Percentiles rank a stretch among this genome's conserved stretches.
These are phyloP conservation scores for Daldinia sp. DNA, from an alignment of 2,329 filamentous ascomycete species.

Conservation along the genomic window DNA sequence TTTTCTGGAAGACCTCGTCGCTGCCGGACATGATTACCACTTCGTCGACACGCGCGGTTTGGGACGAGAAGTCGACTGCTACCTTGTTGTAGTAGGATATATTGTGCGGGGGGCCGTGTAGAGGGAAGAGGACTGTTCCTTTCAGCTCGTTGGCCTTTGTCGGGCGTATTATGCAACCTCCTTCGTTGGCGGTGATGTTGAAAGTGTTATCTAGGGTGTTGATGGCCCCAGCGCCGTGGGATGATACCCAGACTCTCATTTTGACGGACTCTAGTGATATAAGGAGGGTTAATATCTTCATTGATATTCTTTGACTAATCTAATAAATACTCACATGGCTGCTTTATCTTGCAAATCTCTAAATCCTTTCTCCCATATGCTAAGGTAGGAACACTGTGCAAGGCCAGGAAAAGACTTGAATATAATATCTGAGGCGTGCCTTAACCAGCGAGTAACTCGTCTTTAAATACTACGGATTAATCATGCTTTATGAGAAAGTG, in stretches of 20 bases:
- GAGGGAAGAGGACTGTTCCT: neutral
- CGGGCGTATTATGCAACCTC: neutral
- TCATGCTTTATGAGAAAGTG: neutral
- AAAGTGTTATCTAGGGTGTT: neutral
- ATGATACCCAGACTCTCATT: neutral
- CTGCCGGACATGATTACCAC: neutral
- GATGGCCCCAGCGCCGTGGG: neutral
- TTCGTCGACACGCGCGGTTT: neutral
- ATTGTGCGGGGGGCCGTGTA: neutral
- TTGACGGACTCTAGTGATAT: neutral
- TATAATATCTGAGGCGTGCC: no score
- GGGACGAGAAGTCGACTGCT: neutral
- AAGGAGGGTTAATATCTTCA: neutral
- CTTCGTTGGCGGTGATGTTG: neutral
- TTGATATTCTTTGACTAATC: neutral
- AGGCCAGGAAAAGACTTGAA: neutral
- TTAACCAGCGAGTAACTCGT: neutral
- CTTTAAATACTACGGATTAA: neutral
- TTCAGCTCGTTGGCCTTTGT: neutral
- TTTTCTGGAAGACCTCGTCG: neutral
- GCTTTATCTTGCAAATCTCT: no score
- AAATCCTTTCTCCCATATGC: no score
- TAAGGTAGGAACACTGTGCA: no score
- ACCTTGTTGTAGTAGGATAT: neutral
- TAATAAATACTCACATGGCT: neutral